Evolutionary conservation across 2,329 filamentous ascomycete species (phyloP), one percentile per base, ranked within the genome.

Genomic region (Cladophialophora exuberans): DNA sequence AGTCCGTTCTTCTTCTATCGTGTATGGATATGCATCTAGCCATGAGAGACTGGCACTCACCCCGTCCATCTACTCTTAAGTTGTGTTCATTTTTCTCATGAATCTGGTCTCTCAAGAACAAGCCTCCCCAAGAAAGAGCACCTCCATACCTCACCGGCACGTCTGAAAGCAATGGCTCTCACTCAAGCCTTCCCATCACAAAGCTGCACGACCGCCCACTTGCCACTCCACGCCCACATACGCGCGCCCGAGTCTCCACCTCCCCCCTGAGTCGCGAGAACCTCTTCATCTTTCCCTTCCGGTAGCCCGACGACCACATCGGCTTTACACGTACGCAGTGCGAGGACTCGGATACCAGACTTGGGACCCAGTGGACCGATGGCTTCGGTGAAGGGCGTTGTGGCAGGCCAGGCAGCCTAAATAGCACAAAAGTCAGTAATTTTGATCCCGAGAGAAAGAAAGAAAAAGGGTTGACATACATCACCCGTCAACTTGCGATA

Each of bases 151-250:
- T n/a, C n/a, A n/a, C n/a, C n/a, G n/a, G n/a, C n/a, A n/a, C n/a
- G n/a, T n/a, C n/a, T n/a, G 20, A 36, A 36, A 22, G n/a, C 9
- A 20, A 18, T 6, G 22, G 35, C 44, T 38, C 28, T 2, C 1
- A 18, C 26, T 60, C 50, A 60, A 25, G 43, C 47, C 69, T 88
- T 88, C 0, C 88, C 88, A 63, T 87, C 81, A 41, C 82, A 90
- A 66, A 92, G 90, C 25, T 89, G 91, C 3, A 96, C 86, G n/a
- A 97, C 90, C 4, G 93, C 93, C 89, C 90, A 97, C 73, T 97
- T 97, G 36, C 93, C 93, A 67, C 84, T 88, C 92, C 92, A 97
- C 0, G 90, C 92, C 93, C 93, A 97, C 71, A 89, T 88, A 52
- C 94, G 81, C 20, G 84, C 81, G 53, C 70, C 87, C 72, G 62